Conservation (phyloP, 225 moss, liverwort and hornwort genomes). For the Antitrichia curtipendula region DNA sequence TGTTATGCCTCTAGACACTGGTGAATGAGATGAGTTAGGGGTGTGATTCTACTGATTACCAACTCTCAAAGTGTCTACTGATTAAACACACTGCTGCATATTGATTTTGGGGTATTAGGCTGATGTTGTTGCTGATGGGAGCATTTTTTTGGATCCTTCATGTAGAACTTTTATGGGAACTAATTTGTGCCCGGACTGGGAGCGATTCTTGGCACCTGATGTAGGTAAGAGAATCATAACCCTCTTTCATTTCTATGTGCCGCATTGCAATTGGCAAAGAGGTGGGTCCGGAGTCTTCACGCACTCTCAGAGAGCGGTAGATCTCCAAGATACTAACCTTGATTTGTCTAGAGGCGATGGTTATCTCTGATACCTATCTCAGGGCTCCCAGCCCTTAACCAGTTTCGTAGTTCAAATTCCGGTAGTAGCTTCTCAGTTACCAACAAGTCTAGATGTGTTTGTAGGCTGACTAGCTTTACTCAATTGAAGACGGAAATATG, state of each 20-base stretch:
- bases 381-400: background rate
- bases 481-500: background rate
- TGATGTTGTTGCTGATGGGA: background rate
- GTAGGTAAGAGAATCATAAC: slow-evolving; percentile 28
- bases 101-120: background rate
- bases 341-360: background rate
- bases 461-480: background rate
- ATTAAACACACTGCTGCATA: background rate
- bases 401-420: background rate
- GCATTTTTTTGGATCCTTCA: background rate
- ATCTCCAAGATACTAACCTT: background rate
- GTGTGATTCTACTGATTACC: background rate
- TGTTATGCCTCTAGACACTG: background rate
- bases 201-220: slow-evolving; percentile 38
- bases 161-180: slow-evolving; percentile 81
- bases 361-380: background rate
- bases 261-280: background rate
- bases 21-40: background rate
- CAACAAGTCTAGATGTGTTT: background rate
- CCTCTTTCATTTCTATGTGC: background rate
- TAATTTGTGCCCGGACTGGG: slow-evolving; percentile 60
- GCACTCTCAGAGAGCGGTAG: too few relatives aligned
- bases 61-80: background rate
- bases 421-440: background rate
- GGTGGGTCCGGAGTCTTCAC: background rate